Base-by-base conservation (phyloP, 2,329 filamentous ascomycete species). In the Celoporthe dispersa region DNA sequence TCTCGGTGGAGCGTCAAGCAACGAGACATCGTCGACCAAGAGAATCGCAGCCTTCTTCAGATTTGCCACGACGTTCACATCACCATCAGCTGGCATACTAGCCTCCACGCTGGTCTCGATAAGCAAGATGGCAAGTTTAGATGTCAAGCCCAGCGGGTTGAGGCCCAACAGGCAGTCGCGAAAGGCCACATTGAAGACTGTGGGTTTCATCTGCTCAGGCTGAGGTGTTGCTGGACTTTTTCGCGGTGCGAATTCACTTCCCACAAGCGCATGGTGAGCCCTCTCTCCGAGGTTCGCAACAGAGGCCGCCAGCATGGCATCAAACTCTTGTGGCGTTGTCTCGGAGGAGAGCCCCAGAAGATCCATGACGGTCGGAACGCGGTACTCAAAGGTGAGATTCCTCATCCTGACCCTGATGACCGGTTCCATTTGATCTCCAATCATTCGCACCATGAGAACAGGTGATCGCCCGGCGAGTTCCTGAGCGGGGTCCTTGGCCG, bases 351-450 rank as follows among this genome's bases (percentile, higher is more conserved):
- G 84, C 0, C 89, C 91, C 8, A 97, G 85, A 6, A 97, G 80
- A 66, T 94, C 93, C 84, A 97, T 91, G 0, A 98, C 80, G 0
- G 92, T 93, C 0, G 93, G 88, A 4, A 98, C 92, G 22, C 91
- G 91, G 78, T 99, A 99, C 78, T 99, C 97, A n/a, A 94, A 80
- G 70, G 90, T 91, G 5, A 97, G 75, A 72, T 97, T 94, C 79
- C 92, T 92, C 57, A 98, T 82, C 78, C 97, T 97, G 70, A 98
- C 79, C 78, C 97, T 97, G 74, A 98, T 84, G 8, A 93, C 90
- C 0, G 97, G 95, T 73, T 98, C 95, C 81, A 97, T 93, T 78
- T 98, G 95, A 77, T 98, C 94, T 0, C 94, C 94, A 73, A 99
- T 92, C 82, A 97, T 92, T 64, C 96, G 88, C 70, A 92, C 88